phyloP scores from a whole-genome alignment of 805 yeast genomes.

The Blastobotrys americana region DNA sequence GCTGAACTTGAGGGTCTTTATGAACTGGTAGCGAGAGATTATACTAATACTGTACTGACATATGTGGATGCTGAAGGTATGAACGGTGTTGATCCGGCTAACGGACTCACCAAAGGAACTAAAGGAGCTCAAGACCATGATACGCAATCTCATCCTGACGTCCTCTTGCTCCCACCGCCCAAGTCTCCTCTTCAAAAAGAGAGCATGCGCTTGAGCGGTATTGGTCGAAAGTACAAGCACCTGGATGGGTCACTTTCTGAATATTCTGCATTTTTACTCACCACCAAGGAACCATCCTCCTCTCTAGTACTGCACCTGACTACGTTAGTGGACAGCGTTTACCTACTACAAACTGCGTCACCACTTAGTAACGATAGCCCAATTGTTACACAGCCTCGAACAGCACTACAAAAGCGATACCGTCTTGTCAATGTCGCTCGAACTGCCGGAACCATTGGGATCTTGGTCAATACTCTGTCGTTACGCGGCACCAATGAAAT shows the following conservation, averaged over 20 bases:
- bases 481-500: constrained; percentile 64
- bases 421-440: constrained; percentile 81
- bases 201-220: background rate
- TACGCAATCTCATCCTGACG: background rate
- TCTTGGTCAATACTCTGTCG: constrained; percentile 84
- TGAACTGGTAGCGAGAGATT: constrained; percentile 27
- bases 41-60: constrained; percentile 27
- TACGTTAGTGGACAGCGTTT: constrained; percentile 55
- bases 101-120: background rate
- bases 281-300: constrained; percentile 48
- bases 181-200: too few relatives aligned
- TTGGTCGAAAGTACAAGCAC: background rate
- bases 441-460: constrained; percentile 86
- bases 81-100: background rate
- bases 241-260: constrained; percentile 35
- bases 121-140: background rate
- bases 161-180: too few relatives aligned
- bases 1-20: constrained; percentile 37
- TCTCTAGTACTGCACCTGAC: constrained; percentile 71
- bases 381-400: constrained; percentile 41
- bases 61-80: constrained; percentile 14
- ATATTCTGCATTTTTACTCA: constrained; percentile 58
- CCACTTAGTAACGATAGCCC: constrained; percentile 18
- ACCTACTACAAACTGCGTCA: constrained; percentile 41
- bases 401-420: constrained; percentile 77